Evolutionary conservation across 1,284 basidiomycete genomes (phyloP).

Genomic region (Ceratobasidium theobromae): DNA sequence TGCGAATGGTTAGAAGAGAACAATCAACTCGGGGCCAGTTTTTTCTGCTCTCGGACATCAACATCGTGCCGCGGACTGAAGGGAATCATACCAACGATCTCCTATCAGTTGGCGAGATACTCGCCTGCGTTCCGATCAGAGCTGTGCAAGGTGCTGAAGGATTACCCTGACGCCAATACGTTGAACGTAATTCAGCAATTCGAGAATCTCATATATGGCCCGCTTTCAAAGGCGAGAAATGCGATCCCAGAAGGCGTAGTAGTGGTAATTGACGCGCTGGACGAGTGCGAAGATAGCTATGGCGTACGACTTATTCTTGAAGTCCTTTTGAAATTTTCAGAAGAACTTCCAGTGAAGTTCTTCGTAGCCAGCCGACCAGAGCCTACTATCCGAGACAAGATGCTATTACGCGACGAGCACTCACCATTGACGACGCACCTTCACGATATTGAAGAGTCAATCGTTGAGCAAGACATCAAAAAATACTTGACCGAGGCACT

Average conservation of each 20-base stretch:
- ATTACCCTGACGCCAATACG: background rate
- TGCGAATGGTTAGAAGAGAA: background rate
- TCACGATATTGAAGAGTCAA: background rate
- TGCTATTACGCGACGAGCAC: background rate
- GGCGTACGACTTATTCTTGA: background rate
- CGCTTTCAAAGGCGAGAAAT: background rate
- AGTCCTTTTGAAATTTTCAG: background rate
- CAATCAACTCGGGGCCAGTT: background rate
- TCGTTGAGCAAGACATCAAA: background rate
- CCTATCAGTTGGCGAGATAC: background rate
- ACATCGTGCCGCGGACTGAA: background rate
- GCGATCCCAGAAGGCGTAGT: background rate
- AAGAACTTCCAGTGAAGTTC: background rate
- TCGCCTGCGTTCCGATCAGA: background rate
- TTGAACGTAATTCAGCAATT: background rate
- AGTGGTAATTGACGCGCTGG: slow-evolving; percentile 10
- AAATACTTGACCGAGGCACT: background rate
- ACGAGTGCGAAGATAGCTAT: background rate
- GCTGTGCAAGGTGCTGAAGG: background rate
- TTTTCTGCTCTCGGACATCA: background rate
- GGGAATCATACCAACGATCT: slow-evolving; percentile 1
- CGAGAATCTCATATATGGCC: background rate
- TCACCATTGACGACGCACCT: background rate
- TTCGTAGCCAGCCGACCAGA: slow-evolving; percentile 9
- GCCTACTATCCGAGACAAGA: background rate